Percentiles rank a stretch among this genome's conserved stretches.
Evolutionary conservation across 2,329 filamentous ascomycete species (phyloP).

Genomic region (Fusarium sambucinum): DNA sequence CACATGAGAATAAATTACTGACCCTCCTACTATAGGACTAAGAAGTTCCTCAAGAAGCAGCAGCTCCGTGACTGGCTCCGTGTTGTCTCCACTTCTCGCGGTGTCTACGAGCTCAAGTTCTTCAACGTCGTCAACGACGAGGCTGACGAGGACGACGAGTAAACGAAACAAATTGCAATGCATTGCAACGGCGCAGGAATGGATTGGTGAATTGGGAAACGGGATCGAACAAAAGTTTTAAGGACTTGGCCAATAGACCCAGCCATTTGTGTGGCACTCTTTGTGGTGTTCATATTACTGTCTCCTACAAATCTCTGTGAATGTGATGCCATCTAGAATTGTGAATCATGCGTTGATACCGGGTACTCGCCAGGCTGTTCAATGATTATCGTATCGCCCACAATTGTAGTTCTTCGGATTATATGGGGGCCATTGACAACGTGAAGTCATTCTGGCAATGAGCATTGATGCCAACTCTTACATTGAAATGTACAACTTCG

Average conservation of each 20-base stretch:
- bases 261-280: conserved; percentile 51
- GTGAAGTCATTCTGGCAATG: too few relatives aligned
- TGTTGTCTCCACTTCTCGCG: conserved; percentile 96
- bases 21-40: conserved; percentile 73
- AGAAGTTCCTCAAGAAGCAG: conserved; percentile 99
- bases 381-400: not conserved
- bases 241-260: conserved; percentile 49
- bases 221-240: conserved; percentile 38
- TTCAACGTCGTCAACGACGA: conserved; percentile 99
- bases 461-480: not conserved
- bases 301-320: not conserved
- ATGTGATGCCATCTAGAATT: not conserved
- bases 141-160: conserved; percentile 98
- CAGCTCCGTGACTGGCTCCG: conserved; percentile 99
- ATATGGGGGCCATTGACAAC: not conserved
- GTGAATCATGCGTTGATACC: not conserved
- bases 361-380: not conserved
- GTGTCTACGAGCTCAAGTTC: conserved; percentile 99
- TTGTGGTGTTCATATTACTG: conserved; percentile 44
- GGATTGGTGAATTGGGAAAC: conserved; percentile 49
- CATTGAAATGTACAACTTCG: not conserved
- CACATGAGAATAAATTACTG: not conserved
- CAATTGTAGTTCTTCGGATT: not conserved
- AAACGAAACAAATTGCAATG: conserved; percentile 61
- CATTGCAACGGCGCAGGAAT: conserved; percentile 49